Base-by-base conservation (phyloP, 495 filamentous ascomycete genomes). In the Articulospora tetracladia region DNA sequence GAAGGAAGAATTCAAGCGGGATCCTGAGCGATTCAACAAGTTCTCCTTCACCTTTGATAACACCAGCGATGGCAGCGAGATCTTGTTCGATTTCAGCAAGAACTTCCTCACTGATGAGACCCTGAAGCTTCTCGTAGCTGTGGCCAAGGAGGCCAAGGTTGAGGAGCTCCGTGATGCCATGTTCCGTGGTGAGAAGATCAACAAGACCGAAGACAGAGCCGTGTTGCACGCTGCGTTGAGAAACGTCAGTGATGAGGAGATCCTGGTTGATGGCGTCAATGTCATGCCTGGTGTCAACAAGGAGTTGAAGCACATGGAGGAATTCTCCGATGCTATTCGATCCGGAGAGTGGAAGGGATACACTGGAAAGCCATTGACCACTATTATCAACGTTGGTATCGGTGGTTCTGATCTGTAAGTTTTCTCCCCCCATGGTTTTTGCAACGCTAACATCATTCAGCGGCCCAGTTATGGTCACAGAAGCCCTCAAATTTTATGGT, bases 71-170 rank as follows among this genome's bases (percentile, higher is more conserved):
- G 82, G 83, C 68, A 79, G 82, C 34, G 91, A 97, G 61, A 93
- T 91, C 70, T 83, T 98, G 34, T 98, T 98, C 73, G 94, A 98
- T 76, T 98, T 97, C 82, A 93, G 88, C 77, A 98, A 98, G 85
- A 98, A 98, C 82, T 91, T 98, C 74, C 74, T 98, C 59, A 96
- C 87, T 60, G 90, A 96, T 55, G 91, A 97, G 72, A 98, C 94
- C 3, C 75, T 98, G n/a, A 77, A 83, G 55, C 77, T 95, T 53
- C 79, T 98, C 39, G 81, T 97, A 62, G 80, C 94, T 77, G 83
- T 98, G 24, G 94, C 94, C 59, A 85, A 94, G 77, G 88, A 98
- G 74, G 92, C 92, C 55, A 84, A 86, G 65, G 69, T 98, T 26
- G 94, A 97, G 81, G 80, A 93, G 78, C 90, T 98, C 61, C 86